Conservation (phyloP, 1,139 yeast genomes). For the Scheffersomyces stambukii region DNA sequence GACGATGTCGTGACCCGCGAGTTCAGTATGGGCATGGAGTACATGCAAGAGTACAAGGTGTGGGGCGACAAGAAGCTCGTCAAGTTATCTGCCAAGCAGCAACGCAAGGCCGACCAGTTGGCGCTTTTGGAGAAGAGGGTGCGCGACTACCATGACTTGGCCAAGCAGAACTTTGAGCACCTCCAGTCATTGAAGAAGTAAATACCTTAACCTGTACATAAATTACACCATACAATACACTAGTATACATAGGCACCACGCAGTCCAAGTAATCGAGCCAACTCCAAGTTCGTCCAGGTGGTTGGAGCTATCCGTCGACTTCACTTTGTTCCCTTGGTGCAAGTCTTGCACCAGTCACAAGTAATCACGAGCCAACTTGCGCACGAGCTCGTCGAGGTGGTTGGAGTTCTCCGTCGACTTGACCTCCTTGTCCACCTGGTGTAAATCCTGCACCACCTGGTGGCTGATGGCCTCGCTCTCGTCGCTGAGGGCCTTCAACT, state of each 20-base stretch:
- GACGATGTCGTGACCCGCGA: conserved; percentile 77
- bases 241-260: conserved; percentile 1
- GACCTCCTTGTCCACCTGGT: conserved; percentile 24
- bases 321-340: conserved; percentile 18
- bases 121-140: conserved; percentile 41
- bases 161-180: conserved; percentile 36
- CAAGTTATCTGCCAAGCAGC: conserved; percentile 36
- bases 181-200: conserved; percentile 6
- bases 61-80: conserved; percentile 61
- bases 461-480: conserved; percentile 20
- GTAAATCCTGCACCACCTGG: conserved; percentile 21
- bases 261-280: background rate
- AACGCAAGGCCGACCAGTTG: conserved; percentile 29
- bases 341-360: conserved; percentile 21
- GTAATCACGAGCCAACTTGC: too few species aligned
- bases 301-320: background rate
- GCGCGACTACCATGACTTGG: conserved; percentile 35
- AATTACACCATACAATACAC: conserved; percentile 4
- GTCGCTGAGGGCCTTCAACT: conserved; percentile 18
- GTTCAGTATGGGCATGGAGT: conserved; percentile 78
- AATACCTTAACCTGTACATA: conserved; percentile 3
- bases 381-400: background rate
- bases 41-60: conserved; percentile 80
- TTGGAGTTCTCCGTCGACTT: background rate
- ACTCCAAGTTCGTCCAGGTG: background rate